Base-by-base conservation (phyloP, 768 basidiomycete genomes). In the Boletellus emodensis region DNA sequence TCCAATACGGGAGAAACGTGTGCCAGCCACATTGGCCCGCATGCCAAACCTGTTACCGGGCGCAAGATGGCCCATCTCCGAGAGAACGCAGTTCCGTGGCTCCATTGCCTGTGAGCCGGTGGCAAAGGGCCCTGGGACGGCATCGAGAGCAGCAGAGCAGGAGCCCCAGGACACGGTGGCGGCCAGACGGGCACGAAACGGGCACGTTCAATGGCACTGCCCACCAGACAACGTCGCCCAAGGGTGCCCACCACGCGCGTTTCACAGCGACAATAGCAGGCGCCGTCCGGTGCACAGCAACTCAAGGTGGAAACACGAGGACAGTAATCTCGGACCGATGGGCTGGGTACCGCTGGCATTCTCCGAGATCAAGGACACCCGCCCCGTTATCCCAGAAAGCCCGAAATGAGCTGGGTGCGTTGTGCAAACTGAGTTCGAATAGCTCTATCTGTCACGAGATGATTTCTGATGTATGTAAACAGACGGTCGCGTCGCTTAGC, bases 221-320 rank as follows among this genome's bases (percentile, higher is more conserved):
- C 30, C 30, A 26, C 24, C 24, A 7, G 24, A 26, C 24, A 26
- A 7, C 24, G 24, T 4, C 24, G 24, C 4, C 6, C 24, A 26
- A 26, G 20, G 20, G 20, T 20, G 20, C 20, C 20, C 20, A 20
- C 6, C 24, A 26, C 5, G 24, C 24, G 24, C 24, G 24, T 26
- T 4, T 26, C 24, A 3, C 24, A 26, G 24, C 24, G 24, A 26
- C 24, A 4, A 26, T 26, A 7, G 24, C 24, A 26, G 24, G 24
- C 2, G 30, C 10, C 30, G 30, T 30, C 30, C 11, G 30, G 30
- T 30, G 30, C 30, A 30, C 30, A 30, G 30, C 24, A 26, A 26
- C 24, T 4, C 6, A 60, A 40, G 67, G 46, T 37, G 55, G 45
- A 57, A 59, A 61, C 67, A 69, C 59, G 66, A 67, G 67, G 65